A percentile compares a stretch with the other conserved stretches of the same genome.
Conservation (phyloP, 2,329 filamentous ascomycete genomes). For the Fusarium sp. region DNA sequence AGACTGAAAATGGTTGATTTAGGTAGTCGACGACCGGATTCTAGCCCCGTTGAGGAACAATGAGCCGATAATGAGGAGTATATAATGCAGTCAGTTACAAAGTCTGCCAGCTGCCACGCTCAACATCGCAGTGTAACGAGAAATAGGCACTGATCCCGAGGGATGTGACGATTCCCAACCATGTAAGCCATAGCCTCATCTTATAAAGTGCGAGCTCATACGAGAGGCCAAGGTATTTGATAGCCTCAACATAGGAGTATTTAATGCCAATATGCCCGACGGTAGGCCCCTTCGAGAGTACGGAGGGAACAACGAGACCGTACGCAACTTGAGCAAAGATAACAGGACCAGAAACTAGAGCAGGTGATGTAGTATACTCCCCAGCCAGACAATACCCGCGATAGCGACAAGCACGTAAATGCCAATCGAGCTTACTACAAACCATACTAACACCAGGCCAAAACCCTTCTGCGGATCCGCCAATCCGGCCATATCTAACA, state of each 20-base stretch:
- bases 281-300: constrained; percentile 40
- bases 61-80: not conserved
- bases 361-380: constrained; percentile 15
- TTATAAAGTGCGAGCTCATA: not conserved
- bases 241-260: constrained; percentile 46
- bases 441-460: not conserved
- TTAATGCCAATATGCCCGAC: constrained; percentile 46
- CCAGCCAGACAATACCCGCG: constrained; percentile 15
- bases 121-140: not conserved
- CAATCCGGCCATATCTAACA: constrained; percentile 50
- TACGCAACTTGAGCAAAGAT: constrained; percentile 31
- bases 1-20: no score
- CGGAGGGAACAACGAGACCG: constrained; percentile 40
- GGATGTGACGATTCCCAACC: not conserved
- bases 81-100: not conserved
- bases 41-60: not conserved
- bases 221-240: constrained; percentile 28
- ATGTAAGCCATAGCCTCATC: not conserved
- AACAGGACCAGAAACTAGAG: not conserved
- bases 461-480: constrained; percentile 45
- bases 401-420: constrained; percentile 8
- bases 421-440: constrained; percentile 1
- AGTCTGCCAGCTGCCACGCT: not conserved
- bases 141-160: not conserved
- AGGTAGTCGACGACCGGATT: not conserved